Base-by-base conservation (phyloP, 345 rosid genomes). In the Rhizophora mangle region DNA sequence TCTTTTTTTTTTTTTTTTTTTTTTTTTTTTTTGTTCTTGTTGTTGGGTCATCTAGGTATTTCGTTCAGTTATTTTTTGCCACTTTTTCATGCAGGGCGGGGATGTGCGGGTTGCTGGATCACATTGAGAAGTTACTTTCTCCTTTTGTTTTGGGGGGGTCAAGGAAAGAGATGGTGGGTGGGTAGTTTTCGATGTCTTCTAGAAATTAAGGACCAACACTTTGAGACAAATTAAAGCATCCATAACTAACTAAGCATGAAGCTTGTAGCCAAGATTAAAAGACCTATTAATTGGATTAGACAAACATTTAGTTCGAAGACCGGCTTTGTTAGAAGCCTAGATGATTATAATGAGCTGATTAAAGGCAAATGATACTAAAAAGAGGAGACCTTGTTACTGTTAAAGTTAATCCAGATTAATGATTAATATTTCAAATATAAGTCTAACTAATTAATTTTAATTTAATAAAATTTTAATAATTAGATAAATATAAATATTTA, bases 221-320 rank as follows among this genome's bases (percentile, higher is more conserved):
- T 68, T 55, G 76, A 72, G 68, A 77, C 73, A 74, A 63, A 57
- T 47, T 65, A 49, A 26, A 73, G 59, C 72, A 75, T 74, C 32
- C 32, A 72, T 82, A 80, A 78, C 85, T 74, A 82, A 80, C 83
- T 72, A 68, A 79, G 65, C 64, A 53, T 29, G 21, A 62, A 62
- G 69, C 37, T 76, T 62, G 53, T 56, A 73, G 53, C 75, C 64
- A 10, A 59, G 3, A 68, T 75, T 70, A 60, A 24, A 47, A 18
- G 51, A 54, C 32, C 39, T 56, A 36, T 72, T 70, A 8, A 69
- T 21, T 57, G 68, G 63, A 80, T 80, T 70, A 72, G 77, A 59
- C 76, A 74, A n/a, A 72, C 68, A 59, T 60, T 60, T 61, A 54
- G 57, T 43, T 59, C 60, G 26, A 32, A 61, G 68, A 63, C 60